Conservation (phyloP, 2,329 filamentous ascomycete species). For the Sporothrix brasiliensis region DNA sequence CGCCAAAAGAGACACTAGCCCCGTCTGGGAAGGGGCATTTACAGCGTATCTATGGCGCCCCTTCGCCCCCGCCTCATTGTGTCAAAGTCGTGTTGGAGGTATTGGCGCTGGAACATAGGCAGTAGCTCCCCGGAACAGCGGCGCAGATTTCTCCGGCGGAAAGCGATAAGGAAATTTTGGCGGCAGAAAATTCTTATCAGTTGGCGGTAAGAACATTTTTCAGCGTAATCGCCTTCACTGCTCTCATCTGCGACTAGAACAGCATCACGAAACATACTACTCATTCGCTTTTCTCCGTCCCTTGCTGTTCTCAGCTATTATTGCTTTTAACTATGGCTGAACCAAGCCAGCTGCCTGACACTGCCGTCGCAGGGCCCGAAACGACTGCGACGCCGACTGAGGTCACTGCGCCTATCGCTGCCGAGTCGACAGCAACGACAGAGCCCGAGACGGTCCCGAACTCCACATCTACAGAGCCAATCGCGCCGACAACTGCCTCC, state of each 20-base stretch:
- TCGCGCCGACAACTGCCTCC: neutral
- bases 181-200: conserved; percentile 36
- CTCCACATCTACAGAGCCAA: conserved; percentile 1
- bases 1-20: conserved; percentile 19
- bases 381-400: neutral
- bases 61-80: neutral
- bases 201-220: conserved; percentile 25
- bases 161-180: conserved; percentile 34
- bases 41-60: neutral
- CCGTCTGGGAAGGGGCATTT: neutral
- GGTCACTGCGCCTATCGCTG: neutral
- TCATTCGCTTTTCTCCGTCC: neutral
- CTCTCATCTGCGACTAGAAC: neutral
- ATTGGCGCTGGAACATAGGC: neutral
- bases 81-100: neutral
- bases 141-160: conserved; percentile 22
- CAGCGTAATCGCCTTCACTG: neutral
- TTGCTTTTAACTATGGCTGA: neutral
- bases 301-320: neutral
- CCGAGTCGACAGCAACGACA: neutral
- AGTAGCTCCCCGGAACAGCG: neutral
- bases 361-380: neutral
- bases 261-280: neutral
- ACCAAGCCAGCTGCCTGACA: neutral
- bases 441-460: neutral